These are phyloP conservation scores for Salix brachista DNA, from an alignment of 345 rosid species.

Conservation along the genomic window DNA sequence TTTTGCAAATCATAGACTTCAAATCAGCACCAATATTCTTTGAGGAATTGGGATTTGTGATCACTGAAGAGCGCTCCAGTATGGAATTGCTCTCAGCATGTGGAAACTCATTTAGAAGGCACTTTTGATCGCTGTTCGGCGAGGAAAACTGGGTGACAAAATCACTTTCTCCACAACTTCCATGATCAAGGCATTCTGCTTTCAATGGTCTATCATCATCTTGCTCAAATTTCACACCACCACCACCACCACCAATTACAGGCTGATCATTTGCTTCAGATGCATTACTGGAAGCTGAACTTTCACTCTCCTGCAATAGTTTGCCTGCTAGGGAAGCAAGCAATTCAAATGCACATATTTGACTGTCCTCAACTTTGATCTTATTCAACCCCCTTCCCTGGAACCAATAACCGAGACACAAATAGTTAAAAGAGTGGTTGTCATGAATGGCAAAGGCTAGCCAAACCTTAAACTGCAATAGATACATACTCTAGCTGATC, in stretches of 20 bases:
- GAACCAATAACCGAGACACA: slow-evolving; percentile 18
- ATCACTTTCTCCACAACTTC: slow-evolving; percentile 38
- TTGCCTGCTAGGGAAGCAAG: slow-evolving; percentile 89
- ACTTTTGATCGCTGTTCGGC: slow-evolving; percentile 24
- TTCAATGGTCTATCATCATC: slow-evolving; percentile 37
- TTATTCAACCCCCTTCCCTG: slow-evolving; percentile 50
- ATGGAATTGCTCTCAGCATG: slow-evolving; percentile 31
- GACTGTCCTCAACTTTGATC: slow-evolving; percentile 38
- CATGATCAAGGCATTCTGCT: slow-evolving; percentile 41
- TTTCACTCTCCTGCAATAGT: slow-evolving; percentile 73
- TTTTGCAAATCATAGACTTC: slow-evolving; percentile 27
- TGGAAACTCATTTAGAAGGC: slow-evolving; percentile 24
- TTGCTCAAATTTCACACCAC: slow-evolving; percentile 35
- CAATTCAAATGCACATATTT: slow-evolving; percentile 71
- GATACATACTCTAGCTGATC: slow-evolving; percentile 70
- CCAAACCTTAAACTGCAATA: neutral
- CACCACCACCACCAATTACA: slow-evolving; percentile 24
- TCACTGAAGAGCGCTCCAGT: slow-evolving; percentile 26
- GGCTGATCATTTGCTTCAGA: slow-evolving; percentile 49
- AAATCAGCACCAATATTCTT: slow-evolving; percentile 25
- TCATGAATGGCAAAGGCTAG: slow-evolving; percentile 1
- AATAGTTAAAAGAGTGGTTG: slow-evolving; percentile 18
- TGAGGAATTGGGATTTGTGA: slow-evolving; percentile 26
- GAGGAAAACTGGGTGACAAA: slow-evolving; percentile 25
- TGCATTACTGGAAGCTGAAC: slow-evolving; percentile 71